phyloP scores from a whole-genome alignment of 345 rosid genomes.

The Citrus sp. region DNA sequence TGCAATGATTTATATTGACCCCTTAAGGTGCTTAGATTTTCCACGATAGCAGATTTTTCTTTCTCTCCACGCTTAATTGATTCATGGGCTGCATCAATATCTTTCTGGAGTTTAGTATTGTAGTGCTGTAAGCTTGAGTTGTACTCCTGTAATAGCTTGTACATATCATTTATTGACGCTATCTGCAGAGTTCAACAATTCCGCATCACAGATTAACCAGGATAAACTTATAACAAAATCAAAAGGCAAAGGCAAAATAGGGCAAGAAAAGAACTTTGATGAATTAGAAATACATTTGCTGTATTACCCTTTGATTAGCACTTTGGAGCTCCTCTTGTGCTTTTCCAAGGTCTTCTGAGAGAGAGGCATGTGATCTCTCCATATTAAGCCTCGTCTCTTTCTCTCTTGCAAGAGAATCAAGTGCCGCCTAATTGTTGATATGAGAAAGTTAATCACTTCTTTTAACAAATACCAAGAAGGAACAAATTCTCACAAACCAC shows the following conservation, averaged over 20 bases:
- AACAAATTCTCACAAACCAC: not conserved
- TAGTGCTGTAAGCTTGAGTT: slow-evolving; percentile 93
- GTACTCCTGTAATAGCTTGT: slow-evolving; percentile 90
- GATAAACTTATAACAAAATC: not conserved
- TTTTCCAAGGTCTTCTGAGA: slow-evolving; percentile 76
- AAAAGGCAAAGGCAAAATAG: not conserved
- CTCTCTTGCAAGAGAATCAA: slow-evolving; percentile 76
- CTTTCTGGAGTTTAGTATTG: slow-evolving; percentile 91
- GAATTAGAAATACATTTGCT: slow-evolving; percentile 12
- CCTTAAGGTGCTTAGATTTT: slow-evolving; percentile 66
- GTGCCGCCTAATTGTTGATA: slow-evolving; percentile 49
- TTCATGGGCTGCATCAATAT: slow-evolving; percentile 80
- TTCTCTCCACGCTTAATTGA: slow-evolving; percentile 76
- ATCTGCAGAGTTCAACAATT: slow-evolving; percentile 48
- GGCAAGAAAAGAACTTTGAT: not conserved
- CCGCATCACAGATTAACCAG: not conserved
- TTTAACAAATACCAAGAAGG: not conserved
- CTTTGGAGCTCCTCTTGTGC: slow-evolving; percentile 83
- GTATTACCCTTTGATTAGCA: slow-evolving; percentile 86
- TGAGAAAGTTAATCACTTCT: slow-evolving; percentile 4
- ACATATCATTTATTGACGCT: slow-evolving; percentile 89
- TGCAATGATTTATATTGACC: slow-evolving; percentile 72
- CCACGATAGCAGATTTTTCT: slow-evolving; percentile 74
- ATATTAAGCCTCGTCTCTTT: slow-evolving; percentile 63
- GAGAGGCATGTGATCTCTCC: slow-evolving; percentile 71